These are phyloP conservation scores for Crucibulum laeve DNA, from an alignment of 768 basidiomycete genomes.

Conservation along the genomic window DNA sequence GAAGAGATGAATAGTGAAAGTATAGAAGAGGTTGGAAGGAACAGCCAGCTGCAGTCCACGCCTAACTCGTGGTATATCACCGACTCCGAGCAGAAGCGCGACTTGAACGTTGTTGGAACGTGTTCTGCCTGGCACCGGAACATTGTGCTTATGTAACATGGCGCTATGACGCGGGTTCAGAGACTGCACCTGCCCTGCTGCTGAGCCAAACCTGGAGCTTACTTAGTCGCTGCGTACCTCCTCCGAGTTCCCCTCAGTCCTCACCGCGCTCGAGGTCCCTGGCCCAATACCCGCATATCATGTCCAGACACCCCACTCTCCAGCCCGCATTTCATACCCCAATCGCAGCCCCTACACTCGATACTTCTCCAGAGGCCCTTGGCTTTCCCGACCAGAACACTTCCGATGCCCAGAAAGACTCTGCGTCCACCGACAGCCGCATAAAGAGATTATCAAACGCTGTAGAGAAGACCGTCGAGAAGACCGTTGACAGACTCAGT, in stretches of 20 bases:
- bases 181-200: no score
- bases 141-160: conserved; percentile 12
- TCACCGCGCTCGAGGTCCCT: no score
- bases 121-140: conserved; percentile 13
- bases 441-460: conserved; percentile 48
- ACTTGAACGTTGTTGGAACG: conserved; percentile 24
- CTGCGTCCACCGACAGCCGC: conserved; percentile 34
- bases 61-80: conserved; percentile 7
- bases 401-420: conserved; percentile 18
- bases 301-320: conserved; percentile 17
- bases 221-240: background rate
- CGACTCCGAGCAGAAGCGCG: conserved; percentile 12
- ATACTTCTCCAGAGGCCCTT: conserved; percentile 27
- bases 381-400: conserved; percentile 22
- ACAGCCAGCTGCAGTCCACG: conserved; percentile 13
- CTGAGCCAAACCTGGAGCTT: no score
- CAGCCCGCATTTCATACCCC: conserved; percentile 19
- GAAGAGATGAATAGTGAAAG: conserved; percentile 13
- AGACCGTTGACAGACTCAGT: conserved; percentile 63
- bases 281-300: no score
- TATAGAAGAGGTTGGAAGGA: conserved; percentile 10
- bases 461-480: conserved; percentile 43
- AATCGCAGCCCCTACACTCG: conserved; percentile 18
- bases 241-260: background rate
- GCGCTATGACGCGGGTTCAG: background rate